Evolutionary conservation across 2,329 filamentous ascomycete genomes (phyloP), one percentile per base, ranked within the genome.

Genomic region (Cladosporium colombiae): DNA sequence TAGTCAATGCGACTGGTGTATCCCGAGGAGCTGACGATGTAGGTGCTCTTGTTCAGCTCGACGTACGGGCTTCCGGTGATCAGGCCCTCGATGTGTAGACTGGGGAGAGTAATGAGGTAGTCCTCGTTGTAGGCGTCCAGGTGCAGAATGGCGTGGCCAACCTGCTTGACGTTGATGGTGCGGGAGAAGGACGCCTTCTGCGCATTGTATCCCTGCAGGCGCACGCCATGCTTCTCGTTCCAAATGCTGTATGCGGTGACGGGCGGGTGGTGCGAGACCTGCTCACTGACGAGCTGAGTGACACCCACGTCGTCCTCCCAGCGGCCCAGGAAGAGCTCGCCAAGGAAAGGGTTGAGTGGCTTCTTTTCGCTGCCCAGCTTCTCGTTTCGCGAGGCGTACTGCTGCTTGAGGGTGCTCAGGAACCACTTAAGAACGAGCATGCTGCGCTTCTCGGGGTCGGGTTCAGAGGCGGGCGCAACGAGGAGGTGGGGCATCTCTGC

Each of bases 361-460:
- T 98, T 99, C 88, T 98, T 98, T 84, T 97, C 94, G 75, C 92
- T 95, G 59, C 92, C 93, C 69, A 88, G 79, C 77, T 89, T 88
- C 77, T 97, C 93, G 76, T 91, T 96, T 66, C 87, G 82, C 72
- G 83, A 88, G 72, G 84, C 86, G 76, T 90, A 90, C 77, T 96
- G 92, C 79, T 96, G 92, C 82, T 95, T 96, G 62, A 98, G 84
- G 3, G 93, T 97, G 74, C 89, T 93, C 64, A 98, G 81, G 81
- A 97, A 98, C 94, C 94, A 98, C 79, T 94, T 96, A 73, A 97
- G 82, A n/a, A 98, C 94, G 37, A 94, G 83, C 70, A 96, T 81
- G 23, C 92, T 89, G 68, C 94, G 88, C 82, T 92, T 95, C 73
- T 90, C 87, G 0, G 93, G 86, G 76, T 96, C 91, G 62, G 88